Evolutionary conservation across 352 stramenopile genomes (phyloP), one percentile per base, ranked within the genome.

Genomic region (Phytophthora aleatoria): DNA sequence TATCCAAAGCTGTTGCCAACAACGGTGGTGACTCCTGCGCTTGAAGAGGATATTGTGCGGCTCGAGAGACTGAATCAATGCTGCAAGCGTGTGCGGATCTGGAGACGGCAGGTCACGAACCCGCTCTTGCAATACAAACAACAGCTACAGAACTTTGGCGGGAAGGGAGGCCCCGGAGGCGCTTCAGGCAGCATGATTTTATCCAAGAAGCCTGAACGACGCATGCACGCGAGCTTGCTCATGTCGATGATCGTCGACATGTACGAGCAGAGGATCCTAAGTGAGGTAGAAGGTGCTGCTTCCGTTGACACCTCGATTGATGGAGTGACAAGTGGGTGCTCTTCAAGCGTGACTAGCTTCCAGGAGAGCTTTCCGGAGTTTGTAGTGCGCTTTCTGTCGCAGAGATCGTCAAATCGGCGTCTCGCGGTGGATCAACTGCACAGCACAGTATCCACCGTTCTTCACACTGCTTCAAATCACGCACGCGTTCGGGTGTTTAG

Each of bases 81-180:
- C 68, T 92, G 81, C 68, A 91, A 91, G 50, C 85, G 85, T 8
- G 85, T 94, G 20, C 80, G 82, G 11, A 64, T 90, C 15, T 94
- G 85, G 85, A 57, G 75, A 24, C 69, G 76, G 10, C 75, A 89
- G 35, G 72, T 81, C 38, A 73, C 74, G 0, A 94, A 94, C 43
- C 85, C 85, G 24, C 54, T 94, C 26, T 52, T 90, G 48, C 67
- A 79, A 35, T 91, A 85, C 74, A 87, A 81, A 53, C 61, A 78
- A 30, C 76, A 85, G 31, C 20, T 20, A 20, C 70, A 85, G 13
- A 59, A 76, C 9, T 55, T 57, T 13, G 52, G 50, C 4, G 50
- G 45, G 8, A 68, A 60, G n/a, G 27, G 48, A 4, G 67, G 66
- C 20, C 48, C 50, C 26, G 56, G 52, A 8, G 48, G 42, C 31